phyloP scores from a whole-genome alignment of 2,329 filamentous ascomycete species.

The Sordariomycetes sp. region DNA sequence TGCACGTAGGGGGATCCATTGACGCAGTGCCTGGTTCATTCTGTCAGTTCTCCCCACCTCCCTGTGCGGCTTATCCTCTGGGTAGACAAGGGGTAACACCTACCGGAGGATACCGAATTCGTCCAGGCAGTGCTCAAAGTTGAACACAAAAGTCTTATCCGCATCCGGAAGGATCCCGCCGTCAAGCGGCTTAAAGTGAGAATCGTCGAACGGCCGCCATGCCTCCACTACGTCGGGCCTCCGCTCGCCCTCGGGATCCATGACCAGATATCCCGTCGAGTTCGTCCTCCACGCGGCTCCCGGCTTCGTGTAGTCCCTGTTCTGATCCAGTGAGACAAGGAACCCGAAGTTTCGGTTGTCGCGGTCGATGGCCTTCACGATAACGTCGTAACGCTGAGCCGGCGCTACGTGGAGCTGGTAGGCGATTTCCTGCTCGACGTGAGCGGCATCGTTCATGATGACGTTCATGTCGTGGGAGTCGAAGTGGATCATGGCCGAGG shows the following conservation, averaged over 20 bases:
- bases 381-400: constrained; percentile 34
- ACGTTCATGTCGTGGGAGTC: constrained; percentile 31
- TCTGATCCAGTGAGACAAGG: constrained; percentile 29
- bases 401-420: constrained; percentile 28
- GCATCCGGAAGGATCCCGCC: constrained; percentile 37
- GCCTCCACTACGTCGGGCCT: constrained; percentile 18
- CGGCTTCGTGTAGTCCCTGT: constrained; percentile 23
- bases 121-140: constrained; percentile 47
- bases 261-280: constrained; percentile 31
- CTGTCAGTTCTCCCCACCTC: neutral
- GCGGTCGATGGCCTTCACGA: constrained; percentile 25
- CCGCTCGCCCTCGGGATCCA: constrained; percentile 18
- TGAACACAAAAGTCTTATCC: constrained; percentile 43
- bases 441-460: constrained; percentile 31
- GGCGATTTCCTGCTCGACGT: constrained; percentile 21
- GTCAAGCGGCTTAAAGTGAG: constrained; percentile 45
- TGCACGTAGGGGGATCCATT: constrained; percentile 58
- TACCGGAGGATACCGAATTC: constrained; percentile 49
- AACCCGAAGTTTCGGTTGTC: constrained; percentile 30
- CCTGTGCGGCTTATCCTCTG: neutral
- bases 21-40: constrained; percentile 30
- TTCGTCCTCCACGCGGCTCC: constrained; percentile 21
- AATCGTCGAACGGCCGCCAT: constrained; percentile 51
- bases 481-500: constrained; percentile 30
- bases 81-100: constrained; percentile 1